These are phyloP conservation scores for Fusarium xyrophilum DNA, from an alignment of 2,329 filamentous ascomycete species.

Conservation along the genomic window DNA sequence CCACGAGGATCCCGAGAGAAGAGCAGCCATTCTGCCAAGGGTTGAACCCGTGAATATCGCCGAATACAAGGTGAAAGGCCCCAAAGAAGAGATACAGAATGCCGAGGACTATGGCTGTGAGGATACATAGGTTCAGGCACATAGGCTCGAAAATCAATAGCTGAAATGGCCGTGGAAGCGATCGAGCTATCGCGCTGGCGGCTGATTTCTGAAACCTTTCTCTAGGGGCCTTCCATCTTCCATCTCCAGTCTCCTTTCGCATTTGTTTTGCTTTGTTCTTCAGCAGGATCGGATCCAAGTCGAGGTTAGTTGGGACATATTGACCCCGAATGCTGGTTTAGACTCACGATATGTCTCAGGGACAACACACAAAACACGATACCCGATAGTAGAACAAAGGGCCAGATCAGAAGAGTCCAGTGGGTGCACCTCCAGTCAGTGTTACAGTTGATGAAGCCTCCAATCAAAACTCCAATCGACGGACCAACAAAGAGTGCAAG, in stretches of 20 bases:
- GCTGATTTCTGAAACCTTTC: slow-evolving; percentile 77
- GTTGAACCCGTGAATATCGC: slow-evolving; percentile 75
- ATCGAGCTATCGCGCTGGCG: slow-evolving; percentile 62
- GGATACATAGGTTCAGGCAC: slow-evolving; percentile 81
- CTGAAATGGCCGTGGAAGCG: slow-evolving; percentile 75
- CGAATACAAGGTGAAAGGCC: slow-evolving; percentile 82
- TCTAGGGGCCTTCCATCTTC: slow-evolving; percentile 76
- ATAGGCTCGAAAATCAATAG: slow-evolving; percentile 84
- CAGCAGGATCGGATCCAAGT: slow-evolving; percentile 69
- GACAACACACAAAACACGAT: slow-evolving; percentile 76
- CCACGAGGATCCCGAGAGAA: slow-evolving; percentile 75
- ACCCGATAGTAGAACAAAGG: slow-evolving; percentile 65
- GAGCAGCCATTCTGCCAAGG: slow-evolving; percentile 81
- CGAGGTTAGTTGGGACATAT: slow-evolving; percentile 2
- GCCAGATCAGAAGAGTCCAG: slow-evolving; percentile 85
- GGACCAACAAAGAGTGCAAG: slow-evolving; percentile 70
- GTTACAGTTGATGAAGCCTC: slow-evolving; percentile 83
- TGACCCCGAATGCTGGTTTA: background rate
- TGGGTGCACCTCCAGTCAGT: slow-evolving; percentile 82
- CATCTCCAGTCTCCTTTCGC: slow-evolving; percentile 78
- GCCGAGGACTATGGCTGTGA: slow-evolving; percentile 84
- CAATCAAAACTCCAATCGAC: slow-evolving; percentile 65
- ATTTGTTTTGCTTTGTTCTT: slow-evolving; percentile 73
- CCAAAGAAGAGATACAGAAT: slow-evolving; percentile 92
- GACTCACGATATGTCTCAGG: slow-evolving; percentile 82